phyloP scores from a whole-genome alignment of 2,329 filamentous ascomycete species.

The Ilyonectria destructans region DNA sequence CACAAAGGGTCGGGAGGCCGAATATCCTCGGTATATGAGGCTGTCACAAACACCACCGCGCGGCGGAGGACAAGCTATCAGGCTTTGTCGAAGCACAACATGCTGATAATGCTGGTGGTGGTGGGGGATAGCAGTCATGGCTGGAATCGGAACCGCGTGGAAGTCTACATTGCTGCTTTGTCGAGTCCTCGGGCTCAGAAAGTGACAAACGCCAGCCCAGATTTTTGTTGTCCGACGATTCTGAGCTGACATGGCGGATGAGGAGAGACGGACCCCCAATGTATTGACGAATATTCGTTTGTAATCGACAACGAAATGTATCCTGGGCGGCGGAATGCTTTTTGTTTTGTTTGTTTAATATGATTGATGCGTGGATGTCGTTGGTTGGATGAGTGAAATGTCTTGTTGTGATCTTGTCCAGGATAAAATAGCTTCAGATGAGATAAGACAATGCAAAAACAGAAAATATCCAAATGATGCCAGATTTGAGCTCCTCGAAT shows the following conservation, averaged over 20 bases:
- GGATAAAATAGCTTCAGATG: constrained; percentile 22
- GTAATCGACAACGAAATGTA: constrained; percentile 16
- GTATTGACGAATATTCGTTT: constrained; percentile 23
- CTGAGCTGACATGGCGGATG: constrained; percentile 16
- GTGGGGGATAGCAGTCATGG: not conserved
- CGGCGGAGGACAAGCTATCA: not conserved
- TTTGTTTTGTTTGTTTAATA: constrained; percentile 31
- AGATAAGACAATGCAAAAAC: constrained; percentile 22
- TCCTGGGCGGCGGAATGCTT: constrained; percentile 22
- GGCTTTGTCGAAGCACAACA: not conserved
- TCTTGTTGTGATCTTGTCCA: constrained; percentile 20
- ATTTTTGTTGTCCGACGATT: constrained; percentile 15
- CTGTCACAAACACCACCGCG: not conserved
- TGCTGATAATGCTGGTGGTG: not conserved
- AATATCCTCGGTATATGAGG: not conserved
- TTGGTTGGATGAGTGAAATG: constrained; percentile 5
- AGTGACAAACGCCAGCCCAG: constrained; percentile 21
- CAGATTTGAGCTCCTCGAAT: not conserved
- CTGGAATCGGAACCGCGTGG: not conserved
- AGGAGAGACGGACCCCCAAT: not conserved
- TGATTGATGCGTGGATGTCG: constrained; percentile 20
- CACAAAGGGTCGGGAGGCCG: not conserved
- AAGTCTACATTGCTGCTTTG: constrained; percentile 24
- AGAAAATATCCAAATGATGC: not conserved
- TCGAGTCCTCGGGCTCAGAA: constrained; percentile 24